Percentiles rank a stretch among this genome's conserved stretches.
phyloP scores from a whole-genome alignment of 805 yeast genomes.

The Metschnikowia proteae region DNA sequence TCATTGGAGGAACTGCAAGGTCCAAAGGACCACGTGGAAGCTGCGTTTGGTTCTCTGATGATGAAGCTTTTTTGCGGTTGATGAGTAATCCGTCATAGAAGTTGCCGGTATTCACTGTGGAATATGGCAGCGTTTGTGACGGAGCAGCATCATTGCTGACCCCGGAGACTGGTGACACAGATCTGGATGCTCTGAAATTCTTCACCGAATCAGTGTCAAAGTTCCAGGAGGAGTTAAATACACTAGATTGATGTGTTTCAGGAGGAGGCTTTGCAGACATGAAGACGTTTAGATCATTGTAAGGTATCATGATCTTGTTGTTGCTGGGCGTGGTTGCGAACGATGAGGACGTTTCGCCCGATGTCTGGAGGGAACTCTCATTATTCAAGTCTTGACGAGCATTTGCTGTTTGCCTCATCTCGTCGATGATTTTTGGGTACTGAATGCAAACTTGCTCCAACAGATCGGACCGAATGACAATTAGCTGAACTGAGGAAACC shows the following conservation, averaged over 20 bases:
- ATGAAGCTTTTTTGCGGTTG: constrained; percentile 15
- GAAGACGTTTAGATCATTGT: not conserved
- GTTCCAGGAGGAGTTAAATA: constrained; percentile 2
- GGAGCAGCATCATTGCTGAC: constrained; percentile 9
- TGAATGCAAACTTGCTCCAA: constrained; percentile 51
- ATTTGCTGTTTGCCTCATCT: constrained; percentile 58
- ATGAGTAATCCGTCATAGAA: constrained; percentile 7
- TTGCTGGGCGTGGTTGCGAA: not conserved
- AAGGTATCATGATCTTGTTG: not conserved
- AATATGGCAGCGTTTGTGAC: not conserved
- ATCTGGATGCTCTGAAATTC: constrained; percentile 2
- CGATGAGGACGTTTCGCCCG: not conserved
- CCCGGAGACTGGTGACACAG: constrained; percentile 18
- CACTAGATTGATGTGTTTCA: not conserved
- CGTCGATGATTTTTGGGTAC: constrained; percentile 57
- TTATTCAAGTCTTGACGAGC: constrained; percentile 35
- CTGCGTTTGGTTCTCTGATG: constrained; percentile 8
- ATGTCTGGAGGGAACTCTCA: constrained; percentile 3
- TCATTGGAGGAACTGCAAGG: constrained; percentile 37
- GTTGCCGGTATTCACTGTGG: constrained; percentile 5
- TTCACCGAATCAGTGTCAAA: constrained; percentile 1
- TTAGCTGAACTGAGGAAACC: constrained; percentile 54
- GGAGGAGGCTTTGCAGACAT: not conserved
- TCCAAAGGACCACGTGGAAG: constrained; percentile 16
- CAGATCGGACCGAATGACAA: constrained; percentile 55